Conservation (phyloP, 306 rosid species). For the Astragalus glycyphyllos region DNA sequence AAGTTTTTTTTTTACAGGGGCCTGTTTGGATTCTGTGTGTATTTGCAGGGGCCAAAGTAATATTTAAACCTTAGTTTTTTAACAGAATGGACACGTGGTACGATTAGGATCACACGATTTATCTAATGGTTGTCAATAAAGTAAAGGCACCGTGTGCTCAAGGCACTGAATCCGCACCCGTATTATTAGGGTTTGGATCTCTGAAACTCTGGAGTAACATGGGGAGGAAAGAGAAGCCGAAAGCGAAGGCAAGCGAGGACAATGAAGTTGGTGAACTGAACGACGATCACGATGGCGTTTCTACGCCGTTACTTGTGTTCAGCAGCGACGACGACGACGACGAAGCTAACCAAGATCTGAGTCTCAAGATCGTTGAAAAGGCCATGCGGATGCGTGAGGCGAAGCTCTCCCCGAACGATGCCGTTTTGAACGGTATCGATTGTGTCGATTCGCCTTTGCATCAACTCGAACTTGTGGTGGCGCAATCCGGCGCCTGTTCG, state of each 20-base stretch:
- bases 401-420: slow-evolving; percentile 38
- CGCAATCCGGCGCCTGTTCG: slow-evolving; percentile 4
- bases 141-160: too few relatives aligned
- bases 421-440: neutral
- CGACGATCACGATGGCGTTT: slow-evolving; percentile 13
- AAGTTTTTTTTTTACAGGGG: too few relatives aligned
- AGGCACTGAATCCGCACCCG: too few relatives aligned
- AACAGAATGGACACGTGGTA: too few relatives aligned
- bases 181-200: slow-evolving; percentile 38
- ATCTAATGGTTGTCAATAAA: too few relatives aligned
- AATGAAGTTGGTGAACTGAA: slow-evolving; percentile 39
- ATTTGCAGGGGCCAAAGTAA: too few relatives aligned
- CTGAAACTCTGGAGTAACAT: slow-evolving; percentile 29
- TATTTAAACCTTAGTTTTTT: too few relatives aligned
- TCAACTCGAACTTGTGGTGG: slow-evolving; percentile 11
- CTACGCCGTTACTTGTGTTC: slow-evolving; percentile 27
- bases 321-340: slow-evolving; percentile 69
- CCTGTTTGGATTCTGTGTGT: too few relatives aligned
- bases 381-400: slow-evolving; percentile 58
- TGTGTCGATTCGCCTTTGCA: slow-evolving; percentile 33
- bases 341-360: slow-evolving; percentile 81
- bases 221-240: slow-evolving; percentile 60
- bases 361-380: slow-evolving; percentile 69
- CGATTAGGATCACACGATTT: too few relatives aligned
- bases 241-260: slow-evolving; percentile 41